phyloP scores from a whole-genome alignment of 2,329 filamentous ascomycete species.

The Colletotrichum falcatum region DNA sequence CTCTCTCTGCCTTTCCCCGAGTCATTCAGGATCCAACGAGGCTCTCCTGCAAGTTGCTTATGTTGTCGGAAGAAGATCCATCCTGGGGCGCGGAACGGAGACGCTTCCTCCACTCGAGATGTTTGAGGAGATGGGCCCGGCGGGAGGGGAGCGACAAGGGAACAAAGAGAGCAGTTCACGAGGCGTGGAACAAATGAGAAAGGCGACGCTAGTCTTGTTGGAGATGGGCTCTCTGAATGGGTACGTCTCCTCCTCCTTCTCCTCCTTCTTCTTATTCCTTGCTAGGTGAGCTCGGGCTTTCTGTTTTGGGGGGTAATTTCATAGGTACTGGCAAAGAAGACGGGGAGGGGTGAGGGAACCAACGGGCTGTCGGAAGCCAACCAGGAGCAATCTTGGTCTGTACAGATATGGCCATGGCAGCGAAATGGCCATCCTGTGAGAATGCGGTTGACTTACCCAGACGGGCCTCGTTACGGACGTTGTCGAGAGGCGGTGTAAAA shows the following conservation, averaged over 20 bases:
- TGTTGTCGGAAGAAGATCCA: slow-evolving; percentile 25
- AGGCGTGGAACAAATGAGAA: neutral
- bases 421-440: neutral
- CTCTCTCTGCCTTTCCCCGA: neutral
- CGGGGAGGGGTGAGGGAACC: neutral
- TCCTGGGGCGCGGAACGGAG: slow-evolving; percentile 20
- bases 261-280: neutral
- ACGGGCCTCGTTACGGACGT: slow-evolving; percentile 16
- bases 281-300: slow-evolving; percentile 6
- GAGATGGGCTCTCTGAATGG: neutral
- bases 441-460: slow-evolving; percentile 23
- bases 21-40: slow-evolving; percentile 12
- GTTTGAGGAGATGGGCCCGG: slow-evolving; percentile 28
- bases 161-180: slow-evolving; percentile 19
- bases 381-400: neutral
- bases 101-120: slow-evolving; percentile 7
- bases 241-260: too few species aligned
- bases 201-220: neutral
- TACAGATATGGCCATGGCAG: neutral
- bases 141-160: neutral
- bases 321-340: neutral
- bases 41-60: slow-evolving; percentile 17
- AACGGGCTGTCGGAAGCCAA: neutral
- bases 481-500: slow-evolving; percentile 13
- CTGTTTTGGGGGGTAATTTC: neutral